Base-by-base conservation (phyloP, 345 rosid species). In the Mercurialis annua region DNA sequence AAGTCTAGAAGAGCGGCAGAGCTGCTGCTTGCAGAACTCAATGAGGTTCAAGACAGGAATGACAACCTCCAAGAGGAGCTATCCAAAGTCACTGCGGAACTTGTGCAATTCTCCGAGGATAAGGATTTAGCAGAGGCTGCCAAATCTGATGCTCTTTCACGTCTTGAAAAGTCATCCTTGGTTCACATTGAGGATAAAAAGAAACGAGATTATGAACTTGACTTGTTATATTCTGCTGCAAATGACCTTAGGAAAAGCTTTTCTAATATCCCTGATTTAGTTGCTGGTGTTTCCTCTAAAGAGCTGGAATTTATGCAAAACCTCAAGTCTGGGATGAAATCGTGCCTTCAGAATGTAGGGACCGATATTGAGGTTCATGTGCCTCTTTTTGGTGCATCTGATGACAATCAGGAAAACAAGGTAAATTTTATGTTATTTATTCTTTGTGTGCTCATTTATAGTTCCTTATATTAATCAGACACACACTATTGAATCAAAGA, bases 21-120 rank as follows among this genome's bases (percentile, higher is more conserved):
- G 76, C 82, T 90, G 64, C 82, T 93, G 71, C 83, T 90, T 74
- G 92, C 96, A 1, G 97, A 93, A 80, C 76, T 90, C 75, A 87
- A 89, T 70, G 97, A 93, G 75, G 98, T 90, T 70, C 97, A 90
- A 74, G 96, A 90, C 75, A 90, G 96, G 83, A 90, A 93, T 72
- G 97, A 90, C 66, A 47, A 71, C 67, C 85, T 92, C 69, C 98
- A 85, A 76, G 98, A 88, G 76, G 90, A 87, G 70, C 71, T 88
- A 71, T 76, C 85, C 64, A 81, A 82, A 59, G 71, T 66, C 76
- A 71, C 76, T 11, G 57, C 62, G 70, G 88, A 87, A 67, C 76
- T 87, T 66, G 50, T 72, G 53, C 84, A 81, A 63, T 73, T 86
- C 66, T 79, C 83, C 65, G 77, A 71, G 68, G 80, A 74, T 66